Conservation (phyloP, 2,329 filamentous ascomycete species). For the Aureobasidium namibiae region DNA sequence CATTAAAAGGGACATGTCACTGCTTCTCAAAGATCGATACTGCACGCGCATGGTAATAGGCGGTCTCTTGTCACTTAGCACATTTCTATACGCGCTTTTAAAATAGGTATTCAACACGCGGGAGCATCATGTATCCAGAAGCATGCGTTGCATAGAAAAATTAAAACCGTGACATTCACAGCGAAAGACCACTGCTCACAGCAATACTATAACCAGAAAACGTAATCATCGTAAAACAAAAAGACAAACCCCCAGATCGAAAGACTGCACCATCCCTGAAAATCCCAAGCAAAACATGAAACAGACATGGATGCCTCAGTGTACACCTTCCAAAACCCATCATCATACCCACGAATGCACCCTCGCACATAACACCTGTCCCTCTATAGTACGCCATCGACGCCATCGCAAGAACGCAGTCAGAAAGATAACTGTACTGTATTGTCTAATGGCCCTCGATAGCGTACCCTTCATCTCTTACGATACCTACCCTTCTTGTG, state of each 20-base stretch:
- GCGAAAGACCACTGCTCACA: background rate
- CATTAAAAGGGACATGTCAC: background rate
- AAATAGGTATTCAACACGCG: no score
- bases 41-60: background rate
- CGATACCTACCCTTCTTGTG: constrained; percentile 12
- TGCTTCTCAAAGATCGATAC: background rate
- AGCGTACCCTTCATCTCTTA: constrained; percentile 14
- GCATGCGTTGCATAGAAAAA: background rate
- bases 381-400: constrained; percentile 1
- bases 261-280: background rate
- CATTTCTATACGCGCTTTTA: no score
- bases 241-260: background rate
- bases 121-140: background rate
- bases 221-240: background rate
- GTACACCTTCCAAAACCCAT: background rate
- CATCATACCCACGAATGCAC: background rate
- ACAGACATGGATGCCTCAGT: background rate
- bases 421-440: background rate
- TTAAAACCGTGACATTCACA: background rate
- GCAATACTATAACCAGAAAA: background rate
- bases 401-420: constrained; percentile 9
- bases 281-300: background rate
- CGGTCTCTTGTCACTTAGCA: background rate
- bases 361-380: background rate
- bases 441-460: constrained; percentile 15